phyloP scores from a whole-genome alignment of 345 rosid genomes.

The Brassica juncea region DNA sequence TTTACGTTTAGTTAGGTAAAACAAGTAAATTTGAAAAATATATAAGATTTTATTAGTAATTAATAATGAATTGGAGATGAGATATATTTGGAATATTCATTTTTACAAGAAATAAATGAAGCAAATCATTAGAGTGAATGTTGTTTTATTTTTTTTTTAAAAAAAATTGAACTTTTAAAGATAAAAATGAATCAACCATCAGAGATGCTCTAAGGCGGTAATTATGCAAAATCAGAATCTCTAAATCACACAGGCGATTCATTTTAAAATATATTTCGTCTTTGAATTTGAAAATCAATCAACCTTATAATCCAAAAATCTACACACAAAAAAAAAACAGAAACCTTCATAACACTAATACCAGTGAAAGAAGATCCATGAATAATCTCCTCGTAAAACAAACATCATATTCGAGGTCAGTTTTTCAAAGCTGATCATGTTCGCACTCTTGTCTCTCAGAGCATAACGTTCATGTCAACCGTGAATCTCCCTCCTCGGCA shows the following conservation, averaged over 20 bases:
- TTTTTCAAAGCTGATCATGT: conserved; percentile 25
- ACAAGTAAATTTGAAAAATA: no score
- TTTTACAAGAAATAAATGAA: no score
- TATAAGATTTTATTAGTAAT: no score
- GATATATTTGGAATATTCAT: no score
- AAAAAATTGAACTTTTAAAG: no score
- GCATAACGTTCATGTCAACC: conserved; percentile 16
- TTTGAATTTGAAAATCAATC: neutral
- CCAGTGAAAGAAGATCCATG: conserved; percentile 5
- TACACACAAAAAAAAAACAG: neutral
- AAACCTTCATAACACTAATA: neutral
- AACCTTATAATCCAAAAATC: neutral
- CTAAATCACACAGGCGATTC: neutral
- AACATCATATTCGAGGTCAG: conserved; percentile 14
- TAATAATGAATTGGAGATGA: no score
- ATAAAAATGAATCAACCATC: no score
- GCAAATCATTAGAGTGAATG: no score
- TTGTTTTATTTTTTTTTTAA: no score
- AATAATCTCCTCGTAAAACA: neutral
- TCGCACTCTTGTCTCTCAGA: conserved; percentile 13
- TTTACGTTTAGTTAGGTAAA: no score
- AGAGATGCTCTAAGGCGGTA: no score
- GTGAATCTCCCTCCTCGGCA: conserved; percentile 31
- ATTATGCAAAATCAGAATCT: no score
- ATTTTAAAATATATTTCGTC: neutral